Conservation (phyloP, 495 filamentous ascomycete species). For the Tuber magnatum region DNA sequence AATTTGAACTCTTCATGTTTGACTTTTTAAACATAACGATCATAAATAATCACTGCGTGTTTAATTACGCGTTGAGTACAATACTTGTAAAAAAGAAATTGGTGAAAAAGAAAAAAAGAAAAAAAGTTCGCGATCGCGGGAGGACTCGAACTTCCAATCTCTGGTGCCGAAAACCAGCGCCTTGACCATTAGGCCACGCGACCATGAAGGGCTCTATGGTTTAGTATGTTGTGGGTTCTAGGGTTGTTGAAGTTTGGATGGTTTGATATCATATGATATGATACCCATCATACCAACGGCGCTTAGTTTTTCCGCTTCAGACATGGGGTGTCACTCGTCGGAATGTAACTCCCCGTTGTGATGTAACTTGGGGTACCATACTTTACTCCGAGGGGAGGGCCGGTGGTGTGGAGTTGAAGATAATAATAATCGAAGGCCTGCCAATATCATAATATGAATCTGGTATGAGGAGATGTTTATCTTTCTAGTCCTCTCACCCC, state of each 20-base stretch:
- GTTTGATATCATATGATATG: too few species aligned
- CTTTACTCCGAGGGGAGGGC: too few species aligned
- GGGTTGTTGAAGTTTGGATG: not conserved
- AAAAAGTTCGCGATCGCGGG: slow-evolving; percentile 38
- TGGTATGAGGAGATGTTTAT: too few species aligned
- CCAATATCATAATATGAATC: too few species aligned
- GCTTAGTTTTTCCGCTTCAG: too few species aligned
- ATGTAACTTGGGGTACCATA: too few species aligned
- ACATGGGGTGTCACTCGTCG: too few species aligned
- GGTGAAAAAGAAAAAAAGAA: slow-evolving; percentile 3
- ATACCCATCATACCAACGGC: too few species aligned
- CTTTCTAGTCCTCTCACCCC: too few species aligned
- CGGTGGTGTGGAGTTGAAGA: too few species aligned
- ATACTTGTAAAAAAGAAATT: not conserved
- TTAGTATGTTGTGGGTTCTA: not conserved
- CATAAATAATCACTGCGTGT: not conserved
- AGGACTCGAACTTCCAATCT: slow-evolving; percentile 50
- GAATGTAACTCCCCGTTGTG: too few species aligned
- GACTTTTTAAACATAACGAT: not conserved
- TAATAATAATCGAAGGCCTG: too few species aligned
- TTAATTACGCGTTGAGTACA: not conserved
- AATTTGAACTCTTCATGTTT: not conserved
- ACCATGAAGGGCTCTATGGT: slow-evolving; percentile 7
- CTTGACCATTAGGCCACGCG: slow-evolving; percentile 49
- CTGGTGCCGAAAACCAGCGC: slow-evolving; percentile 49